Percentiles rank a stretch among this genome's conserved stretches.
Conservation (phyloP, 1,284 basidiomycete genomes). For the Pseudozyma sp. region DNA sequence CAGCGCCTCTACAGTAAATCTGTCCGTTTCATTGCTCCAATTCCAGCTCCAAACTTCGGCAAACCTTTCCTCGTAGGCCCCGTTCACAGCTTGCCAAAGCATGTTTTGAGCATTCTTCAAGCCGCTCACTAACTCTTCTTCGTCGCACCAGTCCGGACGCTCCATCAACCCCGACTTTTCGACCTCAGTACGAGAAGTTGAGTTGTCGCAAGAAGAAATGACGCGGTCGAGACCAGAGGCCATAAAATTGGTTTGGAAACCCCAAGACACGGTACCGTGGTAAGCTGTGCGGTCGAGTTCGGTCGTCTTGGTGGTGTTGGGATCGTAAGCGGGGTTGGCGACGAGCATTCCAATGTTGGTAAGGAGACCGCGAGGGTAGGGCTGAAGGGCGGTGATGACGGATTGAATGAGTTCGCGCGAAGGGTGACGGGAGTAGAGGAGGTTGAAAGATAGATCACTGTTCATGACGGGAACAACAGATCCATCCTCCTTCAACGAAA, state of each 20-base stretch:
- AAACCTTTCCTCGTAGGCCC: slow-evolving; percentile 59
- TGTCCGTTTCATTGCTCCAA: slow-evolving; percentile 25
- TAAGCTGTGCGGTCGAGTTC: slow-evolving; percentile 70
- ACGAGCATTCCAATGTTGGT: slow-evolving; percentile 72
- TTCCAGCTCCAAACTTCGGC: slow-evolving; percentile 50
- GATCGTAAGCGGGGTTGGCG: slow-evolving; percentile 71
- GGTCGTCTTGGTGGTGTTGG: slow-evolving; percentile 69
- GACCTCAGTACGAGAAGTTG: slow-evolving; percentile 44
- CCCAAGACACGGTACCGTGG: slow-evolving; percentile 72
- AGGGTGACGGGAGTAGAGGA: slow-evolving; percentile 70
- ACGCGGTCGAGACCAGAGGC: slow-evolving; percentile 71
- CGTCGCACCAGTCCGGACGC: slow-evolving; percentile 70
- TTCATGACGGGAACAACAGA: slow-evolving; percentile 64
- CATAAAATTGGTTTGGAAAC: slow-evolving; percentile 72
- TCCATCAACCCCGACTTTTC: slow-evolving; percentile 32
- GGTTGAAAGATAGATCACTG: slow-evolving; percentile 71
- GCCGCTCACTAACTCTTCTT: slow-evolving; percentile 64
- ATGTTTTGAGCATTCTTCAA: slow-evolving; percentile 69
- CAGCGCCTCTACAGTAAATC: slow-evolving; percentile 31
- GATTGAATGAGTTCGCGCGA: slow-evolving; percentile 68
- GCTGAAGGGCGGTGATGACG: slow-evolving; percentile 70
- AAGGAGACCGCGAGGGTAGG: slow-evolving; percentile 71
- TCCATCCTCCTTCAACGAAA: slow-evolving; percentile 38
- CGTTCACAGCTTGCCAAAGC: slow-evolving; percentile 71
- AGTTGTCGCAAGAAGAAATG: slow-evolving; percentile 68